Evolutionary conservation across 78 protist species (phyloP).

Genomic region (Cavenderia fasciculata): DNA sequence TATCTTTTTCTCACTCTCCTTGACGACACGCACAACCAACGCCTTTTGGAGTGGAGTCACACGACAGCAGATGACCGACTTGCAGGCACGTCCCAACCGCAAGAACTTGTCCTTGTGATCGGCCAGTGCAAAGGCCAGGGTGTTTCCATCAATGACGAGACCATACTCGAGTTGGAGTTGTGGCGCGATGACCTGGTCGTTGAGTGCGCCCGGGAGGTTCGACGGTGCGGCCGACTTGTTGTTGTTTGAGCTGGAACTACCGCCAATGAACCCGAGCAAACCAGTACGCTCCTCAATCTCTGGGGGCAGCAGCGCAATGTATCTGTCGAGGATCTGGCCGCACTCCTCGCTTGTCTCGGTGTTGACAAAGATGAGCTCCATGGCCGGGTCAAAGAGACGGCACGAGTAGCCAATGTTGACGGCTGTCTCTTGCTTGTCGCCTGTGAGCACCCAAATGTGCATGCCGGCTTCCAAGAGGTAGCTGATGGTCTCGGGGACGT

Average conservation of each 20-base stretch:
- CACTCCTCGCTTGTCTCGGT: slow-evolving; percentile 74
- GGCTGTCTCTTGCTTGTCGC: slow-evolving; percentile 95
- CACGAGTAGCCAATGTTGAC: slow-evolving; percentile 89
- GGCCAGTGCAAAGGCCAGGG: slow-evolving; percentile 48
- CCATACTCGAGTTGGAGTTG: slow-evolving; percentile 30
- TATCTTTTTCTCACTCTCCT: slow-evolving; percentile 24
- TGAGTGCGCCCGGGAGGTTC: background rate
- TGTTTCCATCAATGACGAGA: slow-evolving; percentile 81
- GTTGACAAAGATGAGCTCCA: slow-evolving; percentile 69
- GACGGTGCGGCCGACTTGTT: background rate
- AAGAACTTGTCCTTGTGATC: slow-evolving; percentile 84
- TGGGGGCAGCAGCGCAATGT: slow-evolving; percentile 67
- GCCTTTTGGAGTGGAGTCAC: slow-evolving; percentile 94
- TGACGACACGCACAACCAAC: slow-evolving; percentile 84
- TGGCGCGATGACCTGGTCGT: slow-evolving; percentile 61
- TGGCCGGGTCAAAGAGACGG: slow-evolving; percentile 54
- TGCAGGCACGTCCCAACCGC: slow-evolving; percentile 79
- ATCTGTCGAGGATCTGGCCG: slow-evolving; percentile 67
- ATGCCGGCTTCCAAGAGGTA: slow-evolving; percentile 83
- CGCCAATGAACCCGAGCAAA: background rate
- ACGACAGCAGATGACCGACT: slow-evolving; percentile 91
- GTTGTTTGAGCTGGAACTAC: background rate
- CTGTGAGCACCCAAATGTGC: slow-evolving; percentile 93
- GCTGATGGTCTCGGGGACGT: slow-evolving; percentile 88
- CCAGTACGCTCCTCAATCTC: slow-evolving; percentile 23